Base-by-base conservation (phyloP, 768 basidiomycete genomes). In the Naematelia encephala region DNA sequence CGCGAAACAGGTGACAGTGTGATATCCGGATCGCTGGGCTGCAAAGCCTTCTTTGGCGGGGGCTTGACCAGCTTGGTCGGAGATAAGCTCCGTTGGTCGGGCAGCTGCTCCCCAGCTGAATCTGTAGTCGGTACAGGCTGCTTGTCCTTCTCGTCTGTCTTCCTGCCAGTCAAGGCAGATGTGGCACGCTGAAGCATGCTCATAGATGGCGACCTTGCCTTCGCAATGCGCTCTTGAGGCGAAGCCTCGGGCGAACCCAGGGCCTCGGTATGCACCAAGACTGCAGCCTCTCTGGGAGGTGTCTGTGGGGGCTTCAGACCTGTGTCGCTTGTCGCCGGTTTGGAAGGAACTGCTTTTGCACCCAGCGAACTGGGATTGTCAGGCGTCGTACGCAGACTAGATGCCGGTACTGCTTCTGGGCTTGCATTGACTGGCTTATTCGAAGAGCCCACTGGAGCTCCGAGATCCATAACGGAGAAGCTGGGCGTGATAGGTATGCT, bases 101-200 rank as follows among this genome's bases (percentile, higher is more conserved):
- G 45, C 13, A 60, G 60, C 12, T 53, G 53, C 45, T 22, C 53
- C 21, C 34, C 54, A 59, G 60, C 26, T 47, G 61, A 51, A 43
- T 66, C 62, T 4, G 46, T 19, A 30, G 11, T 52, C 34, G 28
- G 51, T 43, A 14, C 48, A 26, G 48, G 48, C 48, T 16, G 10
- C 21, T 50, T 84, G 4, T 79, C 86, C 73, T 91, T 84, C 4
- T 80, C 86, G 72, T 91, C 90, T 0, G 83, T 78, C 79, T 91
- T 91, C 60, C 87, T 80, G 10, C 93, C 88, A 12, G 87, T 88
- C 47, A 76, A 64, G 10, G 89, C 90, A 0, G 91, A 94, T 1
- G 91, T 93, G 0, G 91, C 92, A 23, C 92, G 85, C 68, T 97
- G 93, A 83, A 98, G 89, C 75, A 98, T 96, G 69, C 87, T 92